phyloP scores from a whole-genome alignment of 169 alveolate genomes.

The Plasmodium vinckei region DNA sequence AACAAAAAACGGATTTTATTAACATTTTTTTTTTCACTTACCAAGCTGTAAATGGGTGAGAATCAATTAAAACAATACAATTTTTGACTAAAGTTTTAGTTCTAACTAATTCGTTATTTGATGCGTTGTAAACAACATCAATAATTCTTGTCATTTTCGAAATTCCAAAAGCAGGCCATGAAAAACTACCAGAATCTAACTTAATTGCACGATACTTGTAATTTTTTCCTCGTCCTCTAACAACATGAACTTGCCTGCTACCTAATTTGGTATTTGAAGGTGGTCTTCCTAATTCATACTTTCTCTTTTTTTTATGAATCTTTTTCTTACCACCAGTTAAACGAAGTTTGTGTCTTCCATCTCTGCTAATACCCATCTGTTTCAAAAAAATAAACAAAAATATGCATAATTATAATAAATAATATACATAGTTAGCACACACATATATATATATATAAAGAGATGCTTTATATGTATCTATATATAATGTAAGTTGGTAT shows the following conservation, averaged over 20 bases:
- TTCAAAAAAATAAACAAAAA: slow-evolving; percentile 3
- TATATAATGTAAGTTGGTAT: background rate
- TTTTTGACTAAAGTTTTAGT: slow-evolving; percentile 99
- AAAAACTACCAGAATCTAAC: slow-evolving; percentile 97
- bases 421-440: background rate
- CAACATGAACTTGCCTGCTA: slow-evolving; percentile 93
- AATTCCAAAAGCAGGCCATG: slow-evolving; percentile 96
- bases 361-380: slow-evolving; percentile 99
- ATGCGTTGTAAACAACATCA: slow-evolving; percentile 99
- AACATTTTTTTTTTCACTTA: slow-evolving; percentile 56
- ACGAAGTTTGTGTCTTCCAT: slow-evolving; percentile 99
- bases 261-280: slow-evolving; percentile 98
- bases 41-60: slow-evolving; percentile 98
- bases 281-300: slow-evolving; percentile 99
- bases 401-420: slow-evolving; percentile 1
- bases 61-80: slow-evolving; percentile 97
- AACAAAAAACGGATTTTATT: background rate
- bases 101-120: slow-evolving; percentile 99
- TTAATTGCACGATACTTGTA: slow-evolving; percentile 96
- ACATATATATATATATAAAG: slow-evolving; percentile 5
- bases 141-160: slow-evolving; percentile 95
- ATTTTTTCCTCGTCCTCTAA: slow-evolving; percentile 99
- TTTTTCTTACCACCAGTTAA: slow-evolving; percentile 99
- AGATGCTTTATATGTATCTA: slow-evolving; percentile 9
- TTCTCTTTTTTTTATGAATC: slow-evolving; percentile 98